Base-by-base conservation (phyloP, 805 yeast species). In the Metschnikowia continentalis region DNA sequence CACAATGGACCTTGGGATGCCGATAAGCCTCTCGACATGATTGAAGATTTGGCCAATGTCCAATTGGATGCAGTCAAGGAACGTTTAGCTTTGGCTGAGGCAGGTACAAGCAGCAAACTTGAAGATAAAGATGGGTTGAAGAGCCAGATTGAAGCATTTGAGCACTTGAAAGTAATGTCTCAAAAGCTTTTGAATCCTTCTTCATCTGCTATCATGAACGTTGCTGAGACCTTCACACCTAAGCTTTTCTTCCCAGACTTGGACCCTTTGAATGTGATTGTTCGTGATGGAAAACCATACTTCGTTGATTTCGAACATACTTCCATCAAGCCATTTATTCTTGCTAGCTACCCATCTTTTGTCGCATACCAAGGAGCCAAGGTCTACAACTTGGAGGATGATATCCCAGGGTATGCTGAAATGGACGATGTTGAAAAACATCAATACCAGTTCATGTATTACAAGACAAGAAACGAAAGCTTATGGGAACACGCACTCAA, bases 311-410 rank as follows among this genome's bases (percentile, higher is more conserved):
- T 91, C 64, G 98, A 94, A 70, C 84, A 86, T 59, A 68, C 91
- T 10, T 67, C 83, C 15, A 82, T 90, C 55, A 87, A 88, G 65
- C 98, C 99, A 45, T 87, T 87, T 61, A 73, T 89, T 46, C 79
- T 89, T 57, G 84, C 84, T 54, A 81, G 79, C 37, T 83, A 90
- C 53, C 98, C 99, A 7, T 76, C 83, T 54, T 94, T 90, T 64
- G 84, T 90, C 32, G 83, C 87, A 45, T 91, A 92, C 72, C 85
- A 82, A 43, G 98, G 98, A 6, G 90, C 90, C 53, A 90, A 90
- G 67, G 79, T 94, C 47, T 91, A 83, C 74, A 80, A 86, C 61
- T 71, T 86, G 57, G 79, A 81, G 48, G 82, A 86, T 49, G 96
- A 90, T 51, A 77, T 89, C 54, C 90, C 86, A 41, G 83, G 81